These are phyloP conservation scores for Fusarium newnesense DNA, from an alignment of 2,329 filamentous ascomycete species.

Conservation along the genomic window DNA sequence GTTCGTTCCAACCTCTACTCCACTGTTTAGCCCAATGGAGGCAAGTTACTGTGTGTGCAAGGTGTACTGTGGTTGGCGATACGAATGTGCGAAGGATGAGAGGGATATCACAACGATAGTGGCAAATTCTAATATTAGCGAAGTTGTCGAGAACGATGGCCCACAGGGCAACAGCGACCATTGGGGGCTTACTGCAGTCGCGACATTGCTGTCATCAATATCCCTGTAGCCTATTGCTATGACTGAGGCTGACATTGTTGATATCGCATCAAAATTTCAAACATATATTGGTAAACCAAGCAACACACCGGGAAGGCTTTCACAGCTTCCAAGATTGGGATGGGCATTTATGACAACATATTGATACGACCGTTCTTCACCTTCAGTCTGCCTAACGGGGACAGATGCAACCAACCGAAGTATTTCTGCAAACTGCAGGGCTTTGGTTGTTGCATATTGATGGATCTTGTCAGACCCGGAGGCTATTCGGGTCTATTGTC, in stretches of 20 bases:
- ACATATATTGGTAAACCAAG: not conserved
- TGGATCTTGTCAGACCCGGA: slow-evolving; percentile 28
- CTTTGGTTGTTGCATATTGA: slow-evolving; percentile 17
- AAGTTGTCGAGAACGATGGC: slow-evolving; percentile 22
- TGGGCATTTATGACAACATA: not conserved
- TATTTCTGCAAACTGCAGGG: slow-evolving; percentile 4
- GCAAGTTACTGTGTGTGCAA: slow-evolving; percentile 18
- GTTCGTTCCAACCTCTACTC: not conserved
- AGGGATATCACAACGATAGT: slow-evolving; percentile 31
- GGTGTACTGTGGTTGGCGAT: slow-evolving; percentile 5
- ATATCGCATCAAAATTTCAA: not conserved
- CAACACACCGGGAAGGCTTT: not conserved
- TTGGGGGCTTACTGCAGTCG: slow-evolving; percentile 15
- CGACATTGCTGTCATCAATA: slow-evolving; percentile 25
- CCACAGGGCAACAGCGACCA: slow-evolving; percentile 18
- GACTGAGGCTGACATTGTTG: not conserved
- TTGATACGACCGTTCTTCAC: slow-evolving; percentile 9
- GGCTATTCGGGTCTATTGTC: not conserved
- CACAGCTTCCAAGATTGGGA: not conserved
- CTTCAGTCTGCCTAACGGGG: slow-evolving; percentile 10
- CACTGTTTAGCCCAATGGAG: not conserved
- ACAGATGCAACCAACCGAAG: slow-evolving; percentile 19
- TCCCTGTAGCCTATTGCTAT: slow-evolving; percentile 5
- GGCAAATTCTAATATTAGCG: slow-evolving; percentile 31
- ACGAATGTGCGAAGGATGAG: slow-evolving; percentile 20